These are phyloP conservation scores for Euphorbia schlechtendalii DNA, from an alignment of 441 rosid species.

Conservation along the genomic window DNA sequence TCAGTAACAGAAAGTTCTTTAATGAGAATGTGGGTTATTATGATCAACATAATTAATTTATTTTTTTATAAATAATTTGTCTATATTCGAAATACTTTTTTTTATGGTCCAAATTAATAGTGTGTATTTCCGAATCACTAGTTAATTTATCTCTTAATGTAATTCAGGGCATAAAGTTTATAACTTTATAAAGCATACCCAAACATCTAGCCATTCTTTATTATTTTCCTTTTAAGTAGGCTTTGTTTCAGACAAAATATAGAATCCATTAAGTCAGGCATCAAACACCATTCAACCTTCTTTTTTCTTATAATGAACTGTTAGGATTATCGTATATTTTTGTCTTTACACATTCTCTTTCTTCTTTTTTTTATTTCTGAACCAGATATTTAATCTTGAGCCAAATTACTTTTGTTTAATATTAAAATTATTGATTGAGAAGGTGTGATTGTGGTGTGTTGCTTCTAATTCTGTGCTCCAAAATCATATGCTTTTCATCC, in stretches of 20 bases:
- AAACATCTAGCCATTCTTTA: conserved; percentile 41
- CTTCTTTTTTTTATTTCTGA: neutral
- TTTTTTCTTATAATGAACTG: neutral
- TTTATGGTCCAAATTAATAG: too few species aligned
- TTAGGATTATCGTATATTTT: conserved; percentile 40
- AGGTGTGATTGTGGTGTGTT: too few species aligned
- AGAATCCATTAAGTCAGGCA: conserved; percentile 60
- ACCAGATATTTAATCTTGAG: too few species aligned
- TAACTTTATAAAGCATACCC: conserved; percentile 27
- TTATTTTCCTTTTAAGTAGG: conserved; percentile 27
- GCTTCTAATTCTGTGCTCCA: too few species aligned
- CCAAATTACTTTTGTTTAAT: neutral
- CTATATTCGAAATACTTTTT: too few species aligned
- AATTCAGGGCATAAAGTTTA: conserved; percentile 20
- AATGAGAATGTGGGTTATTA: conserved; percentile 9
- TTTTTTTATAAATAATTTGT: too few species aligned
- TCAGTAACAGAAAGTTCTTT: conserved; percentile 10
- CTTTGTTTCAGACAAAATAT: conserved; percentile 46
- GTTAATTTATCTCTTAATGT: neutral
- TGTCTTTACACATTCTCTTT: conserved; percentile 44
- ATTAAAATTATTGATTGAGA: conserved; percentile 33
- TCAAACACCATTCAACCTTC: conserved; percentile 25
- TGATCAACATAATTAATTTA: neutral
- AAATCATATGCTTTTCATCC: conserved; percentile 21
- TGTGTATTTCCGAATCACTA: too few species aligned